A percentile compares a stretch with the other conserved stretches of the same genome.
Conservation (phyloP, 192 early-diverging fungal species). For the Podochytrium sp. region DNA sequence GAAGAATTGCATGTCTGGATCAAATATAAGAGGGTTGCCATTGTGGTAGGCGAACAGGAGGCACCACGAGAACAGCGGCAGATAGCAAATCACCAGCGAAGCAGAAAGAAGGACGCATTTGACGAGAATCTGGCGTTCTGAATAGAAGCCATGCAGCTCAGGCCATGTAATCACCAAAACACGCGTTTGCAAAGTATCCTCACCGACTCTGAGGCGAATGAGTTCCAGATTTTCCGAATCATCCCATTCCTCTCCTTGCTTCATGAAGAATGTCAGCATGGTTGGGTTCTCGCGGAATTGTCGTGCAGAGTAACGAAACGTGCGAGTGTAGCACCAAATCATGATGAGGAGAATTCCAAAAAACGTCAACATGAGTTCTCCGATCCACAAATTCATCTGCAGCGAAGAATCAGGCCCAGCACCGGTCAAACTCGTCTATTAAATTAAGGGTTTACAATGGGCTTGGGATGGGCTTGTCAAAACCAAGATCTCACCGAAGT, state of each 20-base stretch:
- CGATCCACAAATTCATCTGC: neutral
- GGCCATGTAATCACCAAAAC: no score
- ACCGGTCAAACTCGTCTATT: no score
- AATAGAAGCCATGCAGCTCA: no score
- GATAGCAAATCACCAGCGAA: neutral
- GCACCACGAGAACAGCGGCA: neutral
- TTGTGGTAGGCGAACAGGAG: neutral
- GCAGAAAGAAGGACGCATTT: conserved; percentile 1
- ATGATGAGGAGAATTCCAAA: neutral
- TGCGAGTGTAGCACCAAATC: conserved; percentile 7
- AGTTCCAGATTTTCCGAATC: neutral
- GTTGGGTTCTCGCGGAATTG: conserved; percentile 19
- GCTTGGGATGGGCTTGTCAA: no score
- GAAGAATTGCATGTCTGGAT: neutral
- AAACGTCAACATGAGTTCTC: neutral
- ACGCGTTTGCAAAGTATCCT: no score
- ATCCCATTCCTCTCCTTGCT: neutral
- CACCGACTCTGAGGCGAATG: neutral
- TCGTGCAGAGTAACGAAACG: conserved; percentile 15
- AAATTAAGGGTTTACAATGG: no score
- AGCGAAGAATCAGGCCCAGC: neutral
- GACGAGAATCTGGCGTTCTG: conserved; percentile 3
- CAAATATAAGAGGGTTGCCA: neutral
- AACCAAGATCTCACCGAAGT: no score
- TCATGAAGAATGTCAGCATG: conserved; percentile 10